Evolutionary conservation across 805 yeast genomes (phyloP).

Genomic region (Candida takata): DNA sequence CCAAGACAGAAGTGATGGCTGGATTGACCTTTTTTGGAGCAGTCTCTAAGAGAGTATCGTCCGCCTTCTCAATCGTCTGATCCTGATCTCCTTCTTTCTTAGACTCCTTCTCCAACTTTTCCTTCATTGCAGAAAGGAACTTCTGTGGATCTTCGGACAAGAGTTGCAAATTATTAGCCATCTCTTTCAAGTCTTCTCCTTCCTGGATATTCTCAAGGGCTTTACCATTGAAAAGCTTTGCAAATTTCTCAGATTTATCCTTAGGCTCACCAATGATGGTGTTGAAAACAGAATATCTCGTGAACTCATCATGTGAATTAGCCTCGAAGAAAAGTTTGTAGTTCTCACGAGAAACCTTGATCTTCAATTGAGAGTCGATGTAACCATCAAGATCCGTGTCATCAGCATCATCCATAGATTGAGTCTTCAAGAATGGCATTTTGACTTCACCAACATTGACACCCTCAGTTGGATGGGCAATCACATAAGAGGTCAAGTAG

Average conservation of each 20-base stretch:
- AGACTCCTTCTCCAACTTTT: constrained; percentile 7
- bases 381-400: constrained; percentile 53
- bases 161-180: constrained; percentile 3
- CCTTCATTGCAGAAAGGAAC: constrained; percentile 7
- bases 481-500: constrained; percentile 84
- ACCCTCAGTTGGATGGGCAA: constrained; percentile 98
- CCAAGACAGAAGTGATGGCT: constrained; percentile 17
- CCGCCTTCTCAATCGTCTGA: constrained; percentile 17
- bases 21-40: constrained; percentile 18
- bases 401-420: constrained; percentile 33
- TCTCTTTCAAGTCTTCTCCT: constrained; percentile 9
- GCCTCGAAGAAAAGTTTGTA: constrained; percentile 78
- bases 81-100: constrained; percentile 14
- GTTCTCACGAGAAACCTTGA: constrained; percentile 70
- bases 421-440: constrained; percentile 69
- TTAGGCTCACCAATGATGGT: constrained; percentile 28
- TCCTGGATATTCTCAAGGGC: constrained; percentile 6
- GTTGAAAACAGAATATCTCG: constrained; percentile 48
- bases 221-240: constrained; percentile 6
- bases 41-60: constrained; percentile 16
- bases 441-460: constrained; percentile 69
- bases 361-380: constrained; percentile 63
- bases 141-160: constrained; percentile 7
- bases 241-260: constrained; percentile 28
- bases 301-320: constrained; percentile 70